A percentile compares a stretch with the other conserved stretches of the same genome.
Evolutionary conservation across 2,329 filamentous ascomycete species (phyloP).

Genomic region (Sclerotinia borealis): DNA sequence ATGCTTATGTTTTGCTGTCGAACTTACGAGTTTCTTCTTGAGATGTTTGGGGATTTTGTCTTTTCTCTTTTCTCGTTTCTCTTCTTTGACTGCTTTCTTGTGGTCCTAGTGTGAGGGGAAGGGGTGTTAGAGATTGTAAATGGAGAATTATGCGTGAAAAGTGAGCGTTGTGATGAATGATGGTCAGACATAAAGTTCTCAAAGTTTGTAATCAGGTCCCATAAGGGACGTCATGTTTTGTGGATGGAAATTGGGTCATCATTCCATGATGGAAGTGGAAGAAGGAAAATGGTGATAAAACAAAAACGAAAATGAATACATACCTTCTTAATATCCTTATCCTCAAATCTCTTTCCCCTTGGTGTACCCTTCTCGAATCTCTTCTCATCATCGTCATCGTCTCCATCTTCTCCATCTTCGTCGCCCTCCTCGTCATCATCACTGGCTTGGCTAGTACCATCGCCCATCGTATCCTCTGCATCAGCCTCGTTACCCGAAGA

Average conservation of each 20-base stretch:
- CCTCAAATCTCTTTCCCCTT: constrained; percentile 77
- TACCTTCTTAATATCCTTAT: constrained; percentile 83
- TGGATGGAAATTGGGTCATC: constrained; percentile 11
- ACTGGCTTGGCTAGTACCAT: constrained; percentile 36
- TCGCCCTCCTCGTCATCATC: constrained; percentile 36
- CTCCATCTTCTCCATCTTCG: constrained; percentile 29
- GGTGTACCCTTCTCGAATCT: constrained; percentile 62
- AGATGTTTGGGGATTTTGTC: constrained; percentile 95
- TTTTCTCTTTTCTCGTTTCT: constrained; percentile 87
- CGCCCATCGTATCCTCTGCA: constrained; percentile 36
- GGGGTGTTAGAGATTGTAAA: background rate
- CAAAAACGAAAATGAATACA: constrained; percentile 8
- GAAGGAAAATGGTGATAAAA: background rate
- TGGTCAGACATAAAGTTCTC: constrained; percentile 10
- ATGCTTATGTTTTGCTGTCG: constrained; percentile 34
- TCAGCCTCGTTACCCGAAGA: constrained; percentile 36
- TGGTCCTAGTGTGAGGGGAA: constrained; percentile 47
- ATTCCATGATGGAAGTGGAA: constrained; percentile 21
- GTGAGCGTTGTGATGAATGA: background rate
- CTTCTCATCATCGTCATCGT: constrained; percentile 43
- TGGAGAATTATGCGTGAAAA: background rate
- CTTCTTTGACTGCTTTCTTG: constrained; percentile 88
- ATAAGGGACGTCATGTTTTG: constrained; percentile 9
- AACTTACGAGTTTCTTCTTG: constrained; percentile 79
- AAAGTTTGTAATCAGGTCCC: constrained; percentile 6